These are phyloP conservation scores for Cynanchum wilfordii DNA, from an alignment of 257 asterid species.

Conservation along the genomic window DNA sequence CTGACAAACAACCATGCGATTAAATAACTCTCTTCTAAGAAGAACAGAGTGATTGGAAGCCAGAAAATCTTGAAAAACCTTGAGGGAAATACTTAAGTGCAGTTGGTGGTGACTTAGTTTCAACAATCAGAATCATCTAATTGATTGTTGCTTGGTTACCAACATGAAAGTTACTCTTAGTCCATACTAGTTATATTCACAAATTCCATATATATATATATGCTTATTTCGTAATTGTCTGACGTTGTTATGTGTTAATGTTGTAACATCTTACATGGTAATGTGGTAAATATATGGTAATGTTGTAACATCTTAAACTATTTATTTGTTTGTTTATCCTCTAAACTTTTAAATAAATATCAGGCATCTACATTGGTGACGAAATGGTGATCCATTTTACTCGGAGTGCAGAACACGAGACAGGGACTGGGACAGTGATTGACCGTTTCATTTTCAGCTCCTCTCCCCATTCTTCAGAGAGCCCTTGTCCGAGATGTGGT, in stretches of 20 bases:
- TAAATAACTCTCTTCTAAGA: neutral
- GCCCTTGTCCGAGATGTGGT: conserved; percentile 70
- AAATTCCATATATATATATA: neutral
- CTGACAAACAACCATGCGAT: neutral
- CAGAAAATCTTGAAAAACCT: neutral
- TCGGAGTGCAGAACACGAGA: conserved; percentile 76
- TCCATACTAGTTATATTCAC: neutral
- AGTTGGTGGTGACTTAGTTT: neutral
- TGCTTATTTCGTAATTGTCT: neutral
- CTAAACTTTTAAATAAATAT: conserved; percentile 9
- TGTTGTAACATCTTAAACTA: neutral
- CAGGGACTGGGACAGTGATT: conserved; percentile 72
- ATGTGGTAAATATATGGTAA: neutral
- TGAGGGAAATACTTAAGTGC: neutral
- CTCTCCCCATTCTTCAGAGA: conserved; percentile 49
- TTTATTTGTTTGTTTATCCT: conserved; percentile 2
- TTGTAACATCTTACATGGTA: neutral
- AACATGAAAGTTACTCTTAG: neutral
- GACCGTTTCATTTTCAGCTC: conserved; percentile 66
- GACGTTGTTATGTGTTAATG: neutral
- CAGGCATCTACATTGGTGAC: conserved; percentile 79
- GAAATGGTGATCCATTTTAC: conserved; percentile 85
- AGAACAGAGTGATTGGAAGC: neutral
- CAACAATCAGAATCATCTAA: neutral
- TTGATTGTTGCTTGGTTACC: neutral